Evolutionary conservation across 2,329 filamentous ascomycete species (phyloP).

Genomic region (Chaetomiaceae sp.): DNA sequence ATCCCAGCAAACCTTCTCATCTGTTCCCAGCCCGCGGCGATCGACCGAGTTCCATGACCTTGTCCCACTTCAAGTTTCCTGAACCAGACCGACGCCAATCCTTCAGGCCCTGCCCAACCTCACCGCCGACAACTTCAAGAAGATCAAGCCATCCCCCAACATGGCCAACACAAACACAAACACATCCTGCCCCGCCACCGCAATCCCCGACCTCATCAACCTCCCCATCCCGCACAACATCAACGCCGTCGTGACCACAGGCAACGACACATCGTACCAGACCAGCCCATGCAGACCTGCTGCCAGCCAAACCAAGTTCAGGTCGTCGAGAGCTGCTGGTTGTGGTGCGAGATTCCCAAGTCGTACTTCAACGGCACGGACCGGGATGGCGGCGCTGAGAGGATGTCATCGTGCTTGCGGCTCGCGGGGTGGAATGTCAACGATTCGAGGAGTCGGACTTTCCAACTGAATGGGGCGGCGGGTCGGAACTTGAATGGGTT

Average conservation of each 20-base stretch:
- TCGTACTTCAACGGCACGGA: neutral
- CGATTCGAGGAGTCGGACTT: neutral
- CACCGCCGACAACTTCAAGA: too few relatives aligned
- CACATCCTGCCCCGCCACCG: neutral
- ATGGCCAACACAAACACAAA: neutral
- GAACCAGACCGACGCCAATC: too few relatives aligned
- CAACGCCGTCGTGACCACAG: neutral
- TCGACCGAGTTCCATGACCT: too few relatives aligned
- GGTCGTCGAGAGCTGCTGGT: neutral
- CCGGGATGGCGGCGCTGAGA: neutral
- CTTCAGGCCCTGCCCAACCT: too few relatives aligned
- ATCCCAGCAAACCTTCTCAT: too few relatives aligned
- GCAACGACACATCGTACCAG: neutral
- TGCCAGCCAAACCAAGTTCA: neutral
- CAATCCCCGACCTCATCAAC: neutral
- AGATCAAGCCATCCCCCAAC: too few relatives aligned
- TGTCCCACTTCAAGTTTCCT: too few relatives aligned
- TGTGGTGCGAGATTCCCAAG: neutral
- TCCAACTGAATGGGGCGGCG: neutral
- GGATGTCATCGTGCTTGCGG: neutral
- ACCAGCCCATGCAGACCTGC: neutral
- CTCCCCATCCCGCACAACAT: neutral
- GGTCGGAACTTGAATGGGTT: neutral
- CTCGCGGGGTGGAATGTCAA: neutral
- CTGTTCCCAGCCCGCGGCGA: too few relatives aligned